These are phyloP conservation scores for Xerocomus nothofagi DNA, from an alignment of 1,284 basidiomycete genomes.

Conservation along the genomic window DNA sequence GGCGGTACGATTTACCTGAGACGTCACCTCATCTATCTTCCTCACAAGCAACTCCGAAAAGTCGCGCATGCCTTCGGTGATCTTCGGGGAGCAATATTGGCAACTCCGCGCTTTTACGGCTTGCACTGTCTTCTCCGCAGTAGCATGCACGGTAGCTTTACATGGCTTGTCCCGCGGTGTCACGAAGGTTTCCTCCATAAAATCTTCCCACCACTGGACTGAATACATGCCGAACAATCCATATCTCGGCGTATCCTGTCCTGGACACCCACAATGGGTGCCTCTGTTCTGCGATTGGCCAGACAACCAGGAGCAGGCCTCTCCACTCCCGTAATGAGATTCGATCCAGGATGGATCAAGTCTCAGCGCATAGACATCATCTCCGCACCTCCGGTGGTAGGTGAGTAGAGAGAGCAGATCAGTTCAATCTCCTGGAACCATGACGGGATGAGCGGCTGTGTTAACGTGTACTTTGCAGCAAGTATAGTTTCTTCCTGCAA, in stretches of 20 bases:
- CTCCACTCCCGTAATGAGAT: too few species aligned
- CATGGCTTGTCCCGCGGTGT: slow-evolving; percentile 19
- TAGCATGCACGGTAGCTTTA: neutral
- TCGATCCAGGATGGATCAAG: too few species aligned
- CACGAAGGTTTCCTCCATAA: slow-evolving; percentile 13
- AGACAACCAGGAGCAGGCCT: too few species aligned
- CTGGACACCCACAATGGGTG: too few species aligned
- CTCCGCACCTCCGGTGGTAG: too few species aligned
- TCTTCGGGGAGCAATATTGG: neutral
- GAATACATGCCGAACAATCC: neutral
- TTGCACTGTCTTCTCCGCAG: neutral
- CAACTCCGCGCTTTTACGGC: neutral
- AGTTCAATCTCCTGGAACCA: too few species aligned
- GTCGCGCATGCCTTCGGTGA: neutral
- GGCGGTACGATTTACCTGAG: neutral
- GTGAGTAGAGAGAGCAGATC: too few species aligned
- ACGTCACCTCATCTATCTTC: neutral
- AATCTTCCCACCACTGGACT: slow-evolving; percentile 18
- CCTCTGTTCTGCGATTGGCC: too few species aligned
- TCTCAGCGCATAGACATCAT: too few species aligned
- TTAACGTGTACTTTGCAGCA: too few species aligned
- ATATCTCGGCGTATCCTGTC: neutral
- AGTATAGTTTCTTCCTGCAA: too few species aligned
- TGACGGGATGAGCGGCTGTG: too few species aligned
- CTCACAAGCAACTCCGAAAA: neutral